phyloP scores from a whole-genome alignment of 139 green algal species.

The Pedinophyceae sp. region DNA sequence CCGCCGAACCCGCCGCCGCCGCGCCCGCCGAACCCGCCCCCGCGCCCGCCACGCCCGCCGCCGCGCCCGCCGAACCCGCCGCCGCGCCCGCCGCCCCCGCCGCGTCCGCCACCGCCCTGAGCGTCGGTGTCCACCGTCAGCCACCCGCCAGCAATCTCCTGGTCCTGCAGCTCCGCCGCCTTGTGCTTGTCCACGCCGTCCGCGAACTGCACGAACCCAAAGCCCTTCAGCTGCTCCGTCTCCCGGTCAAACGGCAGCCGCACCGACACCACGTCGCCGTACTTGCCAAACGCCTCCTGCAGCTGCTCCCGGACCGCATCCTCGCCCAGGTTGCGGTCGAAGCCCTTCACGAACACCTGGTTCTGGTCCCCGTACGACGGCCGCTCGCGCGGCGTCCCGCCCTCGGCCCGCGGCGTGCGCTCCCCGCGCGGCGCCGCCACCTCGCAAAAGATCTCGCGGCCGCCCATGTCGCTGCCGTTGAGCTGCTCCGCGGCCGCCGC shows the following conservation, averaged over 20 bases:
- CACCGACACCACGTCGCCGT: slow-evolving; percentile 37
- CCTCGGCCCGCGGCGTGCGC: slow-evolving; percentile 12
- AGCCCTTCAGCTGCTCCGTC: slow-evolving; percentile 51
- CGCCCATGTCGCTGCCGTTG: slow-evolving; percentile 26
- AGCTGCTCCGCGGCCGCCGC: slow-evolving; percentile 26
- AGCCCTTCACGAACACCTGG: slow-evolving; percentile 66
- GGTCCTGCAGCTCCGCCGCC: slow-evolving; percentile 36
- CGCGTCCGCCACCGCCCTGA: slow-evolving; percentile 7
- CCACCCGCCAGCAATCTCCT: slow-evolving; percentile 35
- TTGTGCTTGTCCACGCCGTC: slow-evolving; percentile 31
- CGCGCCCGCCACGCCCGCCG: slow-evolving; percentile 16
- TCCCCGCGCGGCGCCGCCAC: slow-evolving; percentile 8
- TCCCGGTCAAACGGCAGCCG: slow-evolving; percentile 56
- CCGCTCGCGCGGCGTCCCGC: slow-evolving; percentile 9
- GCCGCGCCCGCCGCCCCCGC: slow-evolving; percentile 17
- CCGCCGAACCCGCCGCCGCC: slow-evolving; percentile 9
- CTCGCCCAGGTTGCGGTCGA: slow-evolving; percentile 40
- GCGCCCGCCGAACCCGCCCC: slow-evolving; percentile 2
- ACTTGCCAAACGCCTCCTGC: slow-evolving; percentile 35
- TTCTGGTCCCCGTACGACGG: slow-evolving; percentile 21
- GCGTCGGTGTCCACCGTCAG: slow-evolving; percentile 45
- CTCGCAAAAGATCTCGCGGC: slow-evolving; percentile 42
- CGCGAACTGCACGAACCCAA: slow-evolving; percentile 58
- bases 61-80: slow-evolving; percentile 24
- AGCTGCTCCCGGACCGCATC: slow-evolving; percentile 41